phyloP scores from a whole-genome alignment of 148 eudicot species.

The Dianthus caryophyllus region DNA sequence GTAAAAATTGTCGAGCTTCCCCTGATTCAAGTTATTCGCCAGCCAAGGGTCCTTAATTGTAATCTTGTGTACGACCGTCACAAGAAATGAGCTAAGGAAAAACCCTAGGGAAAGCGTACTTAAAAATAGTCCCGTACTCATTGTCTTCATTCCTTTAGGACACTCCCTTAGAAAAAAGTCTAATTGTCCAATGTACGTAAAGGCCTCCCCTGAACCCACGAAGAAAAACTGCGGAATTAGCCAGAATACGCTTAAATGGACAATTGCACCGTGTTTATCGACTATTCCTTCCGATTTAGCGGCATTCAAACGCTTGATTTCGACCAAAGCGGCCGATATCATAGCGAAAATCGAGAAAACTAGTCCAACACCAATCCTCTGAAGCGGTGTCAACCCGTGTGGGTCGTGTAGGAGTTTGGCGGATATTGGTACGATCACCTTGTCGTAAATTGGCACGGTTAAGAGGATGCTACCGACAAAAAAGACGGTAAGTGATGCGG shows the following conservation, averaged over 20 bases:
- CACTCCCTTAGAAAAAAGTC: conserved; percentile 91
- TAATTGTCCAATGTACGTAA: conserved; percentile 80
- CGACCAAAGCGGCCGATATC: conserved; percentile 62
- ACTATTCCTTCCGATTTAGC: conserved; percentile 36
- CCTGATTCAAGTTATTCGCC: conserved; percentile 77
- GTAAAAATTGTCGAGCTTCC: conserved; percentile 74
- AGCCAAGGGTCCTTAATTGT: conserved; percentile 64
- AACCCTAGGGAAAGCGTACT: conserved; percentile 85
- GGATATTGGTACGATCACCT: conserved; percentile 45
- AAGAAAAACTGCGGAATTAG: conserved; percentile 73
- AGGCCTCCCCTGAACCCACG: conserved; percentile 91
- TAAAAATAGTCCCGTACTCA: conserved; percentile 82
- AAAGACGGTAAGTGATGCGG: conserved; percentile 77
- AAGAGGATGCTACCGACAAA: conserved; percentile 75
- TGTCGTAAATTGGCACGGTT: conserved; percentile 70
- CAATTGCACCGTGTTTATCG: conserved; percentile 23
- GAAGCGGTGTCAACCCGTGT: conserved; percentile 64
- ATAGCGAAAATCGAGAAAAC: conserved; percentile 56
- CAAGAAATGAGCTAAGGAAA: conserved; percentile 67
- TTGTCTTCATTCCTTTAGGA: conserved; percentile 94
- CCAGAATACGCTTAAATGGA: conserved; percentile 67
- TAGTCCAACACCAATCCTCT: conserved; percentile 71
- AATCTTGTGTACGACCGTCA: conserved; percentile 54
- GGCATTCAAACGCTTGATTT: conserved; percentile 47
- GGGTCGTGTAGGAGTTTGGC: conserved; percentile 42